Percentiles rank a stretch among this genome's conserved stretches.
phyloP scores from a whole-genome alignment of 805 yeast species.

The Candida insectorum region DNA sequence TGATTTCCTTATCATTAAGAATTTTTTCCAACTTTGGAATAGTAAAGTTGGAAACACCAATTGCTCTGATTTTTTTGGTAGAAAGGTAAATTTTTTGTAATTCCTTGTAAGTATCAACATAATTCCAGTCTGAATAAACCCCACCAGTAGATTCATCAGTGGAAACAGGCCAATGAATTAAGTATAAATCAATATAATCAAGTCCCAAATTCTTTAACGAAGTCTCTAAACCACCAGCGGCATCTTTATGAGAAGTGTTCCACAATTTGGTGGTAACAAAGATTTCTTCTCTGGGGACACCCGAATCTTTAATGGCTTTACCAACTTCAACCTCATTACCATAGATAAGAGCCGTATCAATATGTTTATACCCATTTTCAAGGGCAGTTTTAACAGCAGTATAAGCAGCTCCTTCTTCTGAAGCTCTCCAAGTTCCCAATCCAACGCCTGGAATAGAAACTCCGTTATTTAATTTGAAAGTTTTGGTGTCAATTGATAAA shows the following conservation, averaged over 20 bases:
- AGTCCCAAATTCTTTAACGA: constrained; percentile 63
- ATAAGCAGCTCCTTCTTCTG: constrained; percentile 47
- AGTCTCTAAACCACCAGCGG: constrained; percentile 50
- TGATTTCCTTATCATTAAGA: constrained; percentile 19
- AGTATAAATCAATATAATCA: constrained; percentile 74
- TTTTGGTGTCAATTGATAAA: constrained; percentile 1
- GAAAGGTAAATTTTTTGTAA: constrained; percentile 50
- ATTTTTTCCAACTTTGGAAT: constrained; percentile 24
- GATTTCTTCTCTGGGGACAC: constrained; percentile 60
- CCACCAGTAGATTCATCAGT: constrained; percentile 20
- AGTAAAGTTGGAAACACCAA: constrained; percentile 38
- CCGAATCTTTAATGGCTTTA: constrained; percentile 49
- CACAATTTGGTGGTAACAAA: constrained; percentile 74
- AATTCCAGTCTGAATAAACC: constrained; percentile 21
- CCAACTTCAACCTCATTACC: constrained; percentile 67
- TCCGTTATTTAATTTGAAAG: constrained; percentile 57
- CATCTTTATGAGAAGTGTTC: constrained; percentile 51
- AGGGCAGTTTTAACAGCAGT: constrained; percentile 60
- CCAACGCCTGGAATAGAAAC: constrained; percentile 62
- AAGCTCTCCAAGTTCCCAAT: constrained; percentile 70
- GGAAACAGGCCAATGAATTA: constrained; percentile 76
- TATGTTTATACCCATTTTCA: constrained; percentile 68
- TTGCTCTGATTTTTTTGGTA: constrained; percentile 25
- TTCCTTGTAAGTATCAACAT: constrained; percentile 42
- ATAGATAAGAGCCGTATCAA: constrained; percentile 74